These are phyloP conservation scores for Boletus speciosus DNA, from an alignment of 768 basidiomycete species.

Conservation along the genomic window DNA sequence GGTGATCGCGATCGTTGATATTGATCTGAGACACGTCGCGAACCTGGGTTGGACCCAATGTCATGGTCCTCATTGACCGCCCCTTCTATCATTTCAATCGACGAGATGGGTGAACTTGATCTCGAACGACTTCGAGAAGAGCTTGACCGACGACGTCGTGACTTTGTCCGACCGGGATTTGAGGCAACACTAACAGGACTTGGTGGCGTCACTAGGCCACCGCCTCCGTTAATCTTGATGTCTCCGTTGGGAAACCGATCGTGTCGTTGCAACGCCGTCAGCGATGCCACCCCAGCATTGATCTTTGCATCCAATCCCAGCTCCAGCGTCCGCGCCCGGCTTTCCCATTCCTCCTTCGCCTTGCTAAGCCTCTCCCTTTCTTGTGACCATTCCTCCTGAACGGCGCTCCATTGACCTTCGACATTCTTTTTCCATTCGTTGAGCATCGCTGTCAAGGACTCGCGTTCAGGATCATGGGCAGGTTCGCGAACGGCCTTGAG, in stretches of 20 bases:
- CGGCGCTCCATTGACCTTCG: constrained; percentile 73
- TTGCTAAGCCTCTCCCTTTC: constrained; percentile 73
- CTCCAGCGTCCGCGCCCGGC: constrained; percentile 50
- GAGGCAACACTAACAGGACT: constrained; percentile 70
- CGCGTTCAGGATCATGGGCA: constrained; percentile 38
- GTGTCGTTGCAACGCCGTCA: constrained; percentile 35
- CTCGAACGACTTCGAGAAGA: constrained; percentile 38
- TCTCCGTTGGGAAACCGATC: constrained; percentile 35
- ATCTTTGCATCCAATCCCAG: constrained; percentile 48
- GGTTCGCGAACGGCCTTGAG: constrained; percentile 34
- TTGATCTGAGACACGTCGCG: constrained; percentile 24
- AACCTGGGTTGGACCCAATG: constrained; percentile 16
- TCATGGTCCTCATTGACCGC: constrained; percentile 17
- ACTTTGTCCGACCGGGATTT: constrained; percentile 46
- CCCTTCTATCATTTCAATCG: constrained; percentile 34
- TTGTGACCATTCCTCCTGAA: constrained; percentile 78
- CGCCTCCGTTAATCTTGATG: constrained; percentile 29
- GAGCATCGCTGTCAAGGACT: constrained; percentile 52
- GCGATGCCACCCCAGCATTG: constrained; percentile 29
- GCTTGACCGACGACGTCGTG: constrained; percentile 44
- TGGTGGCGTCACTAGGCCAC: constrained; percentile 70
- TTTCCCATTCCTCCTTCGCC: constrained; percentile 83
- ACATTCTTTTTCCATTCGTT: constrained; percentile 74
- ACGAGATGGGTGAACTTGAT: constrained; percentile 33
- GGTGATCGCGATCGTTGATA: constrained; percentile 27